Percentiles rank a stretch among this genome's conserved stretches.
Conservation (phyloP, 176 grass and related monocot species). For the Tuctoria greenei region DNA sequence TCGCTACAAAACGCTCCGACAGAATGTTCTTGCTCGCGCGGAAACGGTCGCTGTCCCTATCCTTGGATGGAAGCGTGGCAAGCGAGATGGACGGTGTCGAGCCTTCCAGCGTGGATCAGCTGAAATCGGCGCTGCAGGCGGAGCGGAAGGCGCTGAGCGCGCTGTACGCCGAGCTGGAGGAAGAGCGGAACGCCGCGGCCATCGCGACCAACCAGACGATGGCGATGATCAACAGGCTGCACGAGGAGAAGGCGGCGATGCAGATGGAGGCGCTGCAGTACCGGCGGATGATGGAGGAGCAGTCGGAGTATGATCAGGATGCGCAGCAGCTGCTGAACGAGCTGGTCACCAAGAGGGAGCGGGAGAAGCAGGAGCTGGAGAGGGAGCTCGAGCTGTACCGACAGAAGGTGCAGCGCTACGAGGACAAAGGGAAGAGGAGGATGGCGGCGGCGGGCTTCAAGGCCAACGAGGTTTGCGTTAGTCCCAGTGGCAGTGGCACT, state of each 20-base stretch:
- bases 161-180: slow-evolving; percentile 89
- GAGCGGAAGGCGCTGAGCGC: slow-evolving; percentile 64
- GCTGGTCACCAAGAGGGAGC: slow-evolving; percentile 88
- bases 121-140: slow-evolving; percentile 55
- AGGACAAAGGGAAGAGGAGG: slow-evolving; percentile 59
- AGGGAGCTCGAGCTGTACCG: slow-evolving; percentile 64
- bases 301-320: slow-evolving; percentile 99
- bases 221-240: slow-evolving; percentile 98
- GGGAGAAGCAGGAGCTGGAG: slow-evolving; percentile 91
- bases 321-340: slow-evolving; percentile 92
- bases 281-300: slow-evolving; percentile 98
- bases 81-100: slow-evolving; percentile 60
- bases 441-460: slow-evolving; percentile 26
- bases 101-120: slow-evolving; percentile 59
- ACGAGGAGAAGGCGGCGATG: slow-evolving; percentile 99
- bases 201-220: slow-evolving; percentile 91
- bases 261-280: slow-evolving; percentile 99
- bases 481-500: slow-evolving; percentile 42
- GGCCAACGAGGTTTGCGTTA: slow-evolving; percentile 34
- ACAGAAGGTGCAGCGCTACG: slow-evolving; percentile 61
- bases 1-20: slow-evolving; percentile 45
- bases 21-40: slow-evolving; percentile 53
- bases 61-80: slow-evolving; percentile 65
- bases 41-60: slow-evolving; percentile 60
- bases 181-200: slow-evolving; percentile 84